phyloP scores from a whole-genome alignment of 148 eudicot genomes.

The Camellia sinensis region DNA sequence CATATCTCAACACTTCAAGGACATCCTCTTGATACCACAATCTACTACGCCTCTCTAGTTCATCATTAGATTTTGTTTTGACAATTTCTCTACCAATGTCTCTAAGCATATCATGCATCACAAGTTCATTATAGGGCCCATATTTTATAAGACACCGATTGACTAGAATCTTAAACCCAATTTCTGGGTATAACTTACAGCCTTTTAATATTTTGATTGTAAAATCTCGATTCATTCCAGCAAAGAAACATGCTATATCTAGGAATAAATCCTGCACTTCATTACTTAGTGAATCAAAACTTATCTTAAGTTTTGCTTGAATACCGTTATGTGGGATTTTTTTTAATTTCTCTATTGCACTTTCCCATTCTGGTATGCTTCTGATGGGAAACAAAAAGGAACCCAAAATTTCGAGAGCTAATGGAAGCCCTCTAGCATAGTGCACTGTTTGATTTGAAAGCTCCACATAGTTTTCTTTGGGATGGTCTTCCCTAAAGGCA shows the following conservation, averaged over 20 bases:
- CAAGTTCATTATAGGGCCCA: background rate
- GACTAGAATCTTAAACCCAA: background rate
- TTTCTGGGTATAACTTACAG: background rate
- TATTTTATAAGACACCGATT: background rate
- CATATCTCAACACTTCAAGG: background rate
- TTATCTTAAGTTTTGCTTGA: too few relatives aligned
- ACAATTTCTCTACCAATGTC: background rate
- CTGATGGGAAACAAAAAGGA: too few relatives aligned
- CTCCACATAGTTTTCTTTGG: background rate
- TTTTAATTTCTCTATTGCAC: too few relatives aligned
- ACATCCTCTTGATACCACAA: background rate
- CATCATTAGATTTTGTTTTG: background rate
- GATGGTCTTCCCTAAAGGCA: background rate
- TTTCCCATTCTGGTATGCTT: too few relatives aligned
- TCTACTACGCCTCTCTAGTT: constrained; percentile 12
- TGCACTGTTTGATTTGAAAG: background rate
- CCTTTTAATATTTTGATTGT: constrained; percentile 1
- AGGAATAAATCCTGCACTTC: too few relatives aligned
- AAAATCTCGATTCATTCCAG: too few relatives aligned
- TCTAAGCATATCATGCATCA: background rate
- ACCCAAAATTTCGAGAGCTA: constrained; percentile 6
- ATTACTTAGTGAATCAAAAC: too few relatives aligned
- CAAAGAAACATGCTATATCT: too few relatives aligned
- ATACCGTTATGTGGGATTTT: too few relatives aligned
- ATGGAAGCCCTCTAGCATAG: constrained; percentile 2